Evolutionary conservation across 1,284 basidiomycete species (phyloP).

Genomic region (Rhodotorula sp.): DNA sequence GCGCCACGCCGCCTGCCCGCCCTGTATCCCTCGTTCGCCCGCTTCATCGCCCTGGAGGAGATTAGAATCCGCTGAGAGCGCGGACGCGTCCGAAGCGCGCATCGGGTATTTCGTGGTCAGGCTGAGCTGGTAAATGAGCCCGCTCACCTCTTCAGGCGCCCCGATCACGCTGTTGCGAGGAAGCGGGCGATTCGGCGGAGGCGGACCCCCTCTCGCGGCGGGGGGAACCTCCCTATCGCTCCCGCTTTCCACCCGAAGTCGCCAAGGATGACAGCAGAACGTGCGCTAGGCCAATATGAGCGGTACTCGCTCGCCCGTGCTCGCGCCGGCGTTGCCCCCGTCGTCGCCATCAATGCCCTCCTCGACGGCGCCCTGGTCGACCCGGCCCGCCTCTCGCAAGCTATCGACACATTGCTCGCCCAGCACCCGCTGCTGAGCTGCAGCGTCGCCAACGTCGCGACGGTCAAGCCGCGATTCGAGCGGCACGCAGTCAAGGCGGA

Average conservation of each 20-base stretch:
- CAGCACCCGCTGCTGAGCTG: constrained; percentile 9
- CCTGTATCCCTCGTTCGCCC: too few relatives aligned
- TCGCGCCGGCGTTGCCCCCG: not conserved
- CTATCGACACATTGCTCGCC: constrained; percentile 5
- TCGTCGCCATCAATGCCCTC: constrained; percentile 15
- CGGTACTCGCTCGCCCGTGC: constrained; percentile 8
- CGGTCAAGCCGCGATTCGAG: not conserved
- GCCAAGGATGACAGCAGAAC: not conserved
- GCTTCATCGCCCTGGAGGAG: too few relatives aligned
- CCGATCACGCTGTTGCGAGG: not conserved
- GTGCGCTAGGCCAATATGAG: constrained; percentile 11
- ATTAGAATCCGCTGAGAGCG: too few relatives aligned
- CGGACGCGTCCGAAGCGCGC: too few relatives aligned
- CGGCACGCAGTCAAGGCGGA: not conserved
- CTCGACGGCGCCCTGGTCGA: not conserved
- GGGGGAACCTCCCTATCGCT: too few relatives aligned
- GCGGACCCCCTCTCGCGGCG: not conserved
- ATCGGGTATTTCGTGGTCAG: too few relatives aligned
- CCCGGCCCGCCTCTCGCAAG: not conserved
- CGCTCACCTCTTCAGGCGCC: too few relatives aligned
- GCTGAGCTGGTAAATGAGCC: too few relatives aligned
- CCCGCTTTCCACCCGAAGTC: too few relatives aligned
- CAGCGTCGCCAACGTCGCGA: not conserved
- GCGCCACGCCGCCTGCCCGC: too few relatives aligned
- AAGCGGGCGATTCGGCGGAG: not conserved